Base-by-base conservation (phyloP, 2,329 filamentous ascomycete genomes). In the Sclerotiophoma versabilis region DNA sequence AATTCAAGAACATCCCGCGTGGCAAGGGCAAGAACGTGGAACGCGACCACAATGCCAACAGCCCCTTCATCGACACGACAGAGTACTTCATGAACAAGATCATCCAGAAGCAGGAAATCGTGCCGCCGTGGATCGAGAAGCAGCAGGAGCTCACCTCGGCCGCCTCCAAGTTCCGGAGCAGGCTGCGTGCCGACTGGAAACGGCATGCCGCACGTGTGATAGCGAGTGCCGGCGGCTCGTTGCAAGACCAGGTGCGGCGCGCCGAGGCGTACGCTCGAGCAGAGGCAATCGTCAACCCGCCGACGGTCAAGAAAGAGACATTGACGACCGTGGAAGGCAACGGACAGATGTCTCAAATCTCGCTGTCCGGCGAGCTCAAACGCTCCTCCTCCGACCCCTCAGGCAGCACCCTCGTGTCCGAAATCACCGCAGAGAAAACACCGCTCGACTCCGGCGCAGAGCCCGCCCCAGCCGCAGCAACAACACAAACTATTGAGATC, bases 11-110 rank as follows among this genome's bases (percentile, higher is more conserved):
- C 64, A 89, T 99, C 11, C 87, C 68, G 5, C 64, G 68, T 86
- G 7, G 71, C 23, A 83, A 93, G 2, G 93, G 93, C 0, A 89
- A 89, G 63, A 87, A 86, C 5, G 81, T 93, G n/a, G 85, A 93
- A 72, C 80, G 89, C n/a, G 93, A 98, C 64, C 80, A 90, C 44
- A 87, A 91, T 61, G 90, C 91, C 1, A 89, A 88, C 64, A 96
- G 89, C 63, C 92, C 95, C 0, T 98, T 96, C 68, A 86, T 98
- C 52, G 92, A 98, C 70, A 98, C 93, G 0, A 98, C 95, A 0
- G 93, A 98, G 75, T 97, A 97, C 73, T 91, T 98, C 66, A 89
- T 98, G 89, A 98, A 99, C 77, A 95, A 96, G 77, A 97, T 98
- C 80, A 97, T 99, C 59, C 91, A 97, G 77, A 89, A 90, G 54